Base-by-base conservation (phyloP, 2,329 filamentous ascomycete genomes). In the Botrytis hyacinthi region DNA sequence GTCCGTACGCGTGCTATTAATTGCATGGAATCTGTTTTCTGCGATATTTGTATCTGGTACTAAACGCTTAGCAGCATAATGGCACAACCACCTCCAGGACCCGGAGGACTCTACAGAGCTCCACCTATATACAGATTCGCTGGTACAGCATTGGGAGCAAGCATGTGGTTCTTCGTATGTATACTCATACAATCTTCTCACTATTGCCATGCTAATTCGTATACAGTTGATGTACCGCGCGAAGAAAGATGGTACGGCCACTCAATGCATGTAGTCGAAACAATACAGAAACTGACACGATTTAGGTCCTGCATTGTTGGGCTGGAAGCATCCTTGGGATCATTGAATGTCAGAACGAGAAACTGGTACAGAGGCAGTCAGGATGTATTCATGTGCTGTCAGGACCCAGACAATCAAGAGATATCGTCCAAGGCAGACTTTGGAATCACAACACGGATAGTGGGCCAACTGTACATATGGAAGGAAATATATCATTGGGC, bases 101-200 rank as follows among this genome's bases (percentile, higher is more conserved):
- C 66, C 18, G 18, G 48, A 69, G 66, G 48, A 57, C 66, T 69
- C 37, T 69, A 69, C 48, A 69, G 51, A 69, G 87, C 84, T 67
- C 86, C 89, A 76, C 90, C 89, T 63, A 81, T 97, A 77, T 97
- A 98, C 86, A 90, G 93, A 82, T 92, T 95, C 83, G 89, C 91
- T 74, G 95, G 93, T 65, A 98, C 94, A 62, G 93, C 91, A 75
- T 87, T 99, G 76, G 93, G 94, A 78, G 96, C 96, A 72, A 93
- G 92, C 85, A 99, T 98, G 96, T 99, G 96, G 96, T 98, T 99
- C 85, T 99, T 96, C 84, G 95, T 98, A 89, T 81, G 92, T 86
- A 73, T 74, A 66, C 74, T 40, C 26, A 9, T 18, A 4, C 63
- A 10, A 40, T 12, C n/a, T 65, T 20, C 3, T 20, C 22, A 8